A percentile compares a stretch with the other conserved stretches of the same genome.
These are phyloP conservation scores for Syzygium oleosum DNA, from an alignment of 345 rosid genomes.

Conservation along the genomic window DNA sequence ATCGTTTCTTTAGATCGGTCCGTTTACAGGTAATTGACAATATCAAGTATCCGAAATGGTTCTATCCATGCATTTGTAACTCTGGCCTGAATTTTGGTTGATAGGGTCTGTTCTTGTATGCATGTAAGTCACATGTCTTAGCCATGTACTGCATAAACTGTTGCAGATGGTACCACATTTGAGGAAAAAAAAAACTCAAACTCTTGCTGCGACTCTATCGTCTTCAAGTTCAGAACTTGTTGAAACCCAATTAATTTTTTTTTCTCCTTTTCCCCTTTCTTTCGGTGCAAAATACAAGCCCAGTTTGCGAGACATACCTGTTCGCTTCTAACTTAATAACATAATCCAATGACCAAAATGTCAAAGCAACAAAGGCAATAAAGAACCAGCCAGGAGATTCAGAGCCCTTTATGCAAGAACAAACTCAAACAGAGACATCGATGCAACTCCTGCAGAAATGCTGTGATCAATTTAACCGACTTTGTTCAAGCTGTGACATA, in stretches of 20 bases:
- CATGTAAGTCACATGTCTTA: not conserved
- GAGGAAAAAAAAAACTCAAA: not conserved
- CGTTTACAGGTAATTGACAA: not conserved
- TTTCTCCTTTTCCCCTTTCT: not conserved
- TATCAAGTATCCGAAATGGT: not conserved
- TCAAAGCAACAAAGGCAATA: not conserved
- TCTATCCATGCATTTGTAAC: not conserved
- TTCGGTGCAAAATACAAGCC: not conserved
- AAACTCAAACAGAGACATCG: not conserved
- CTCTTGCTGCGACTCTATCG: not conserved
- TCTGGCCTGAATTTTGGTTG: not conserved
- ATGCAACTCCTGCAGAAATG: not conserved
- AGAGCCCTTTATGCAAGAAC: not conserved
- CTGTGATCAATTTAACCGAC: not conserved
- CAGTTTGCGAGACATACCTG: not conserved
- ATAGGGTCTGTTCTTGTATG: not conserved
- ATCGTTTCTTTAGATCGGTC: not conserved
- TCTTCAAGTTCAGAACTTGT: not conserved
- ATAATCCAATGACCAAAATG: not conserved
- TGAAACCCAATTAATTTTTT: not conserved
- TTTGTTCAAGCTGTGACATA: not conserved
- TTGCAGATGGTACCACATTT: not conserved
- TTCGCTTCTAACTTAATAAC: not conserved
- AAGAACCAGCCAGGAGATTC: not conserved
- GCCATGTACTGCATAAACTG: not conserved